Evolutionary conservation across 441 rosid species (phyloP).

Genomic region (Rhodomyrtus psidioides): DNA sequence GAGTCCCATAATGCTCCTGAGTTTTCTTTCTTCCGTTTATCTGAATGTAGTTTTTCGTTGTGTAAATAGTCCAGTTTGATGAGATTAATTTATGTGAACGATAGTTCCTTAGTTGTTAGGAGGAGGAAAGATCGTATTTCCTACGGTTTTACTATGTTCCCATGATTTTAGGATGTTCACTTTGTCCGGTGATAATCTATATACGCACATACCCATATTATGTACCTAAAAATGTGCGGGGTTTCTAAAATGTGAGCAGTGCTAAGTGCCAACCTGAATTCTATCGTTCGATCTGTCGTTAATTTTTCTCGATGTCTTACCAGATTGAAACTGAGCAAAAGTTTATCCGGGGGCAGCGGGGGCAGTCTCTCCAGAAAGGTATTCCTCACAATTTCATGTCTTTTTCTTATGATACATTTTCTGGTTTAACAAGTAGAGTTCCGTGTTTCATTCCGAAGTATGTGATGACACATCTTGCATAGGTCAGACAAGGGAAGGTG

Average conservation of each 20-base stretch:
- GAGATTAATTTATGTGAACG: not conserved
- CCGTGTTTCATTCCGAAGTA: not conserved
- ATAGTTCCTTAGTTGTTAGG: not conserved
- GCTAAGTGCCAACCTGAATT: not conserved
- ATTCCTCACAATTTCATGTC: constrained; percentile 12
- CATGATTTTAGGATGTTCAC: too few species aligned
- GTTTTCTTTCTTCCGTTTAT: not conserved
- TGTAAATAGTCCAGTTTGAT: not conserved
- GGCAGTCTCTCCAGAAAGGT: constrained; percentile 37
- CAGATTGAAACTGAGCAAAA: constrained; percentile 46
- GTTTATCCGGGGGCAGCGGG: constrained; percentile 10
- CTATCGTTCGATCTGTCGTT: not conserved
- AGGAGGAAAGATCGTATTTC: not conserved
- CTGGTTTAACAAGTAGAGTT: not conserved
- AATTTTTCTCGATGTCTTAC: not conserved
- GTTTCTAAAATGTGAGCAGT: not conserved
- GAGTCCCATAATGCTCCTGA: not conserved
- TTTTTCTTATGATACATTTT: not conserved
- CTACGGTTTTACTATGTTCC: not conserved
- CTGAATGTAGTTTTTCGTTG: not conserved
- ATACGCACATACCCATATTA: not conserved
- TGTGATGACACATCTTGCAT: constrained; percentile 11
- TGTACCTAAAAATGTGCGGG: not conserved
- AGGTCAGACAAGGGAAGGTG: constrained; percentile 31
- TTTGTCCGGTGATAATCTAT: not conserved